phyloP scores from a whole-genome alignment of 352 stramenopile species.

The Pythium myriotylum region DNA sequence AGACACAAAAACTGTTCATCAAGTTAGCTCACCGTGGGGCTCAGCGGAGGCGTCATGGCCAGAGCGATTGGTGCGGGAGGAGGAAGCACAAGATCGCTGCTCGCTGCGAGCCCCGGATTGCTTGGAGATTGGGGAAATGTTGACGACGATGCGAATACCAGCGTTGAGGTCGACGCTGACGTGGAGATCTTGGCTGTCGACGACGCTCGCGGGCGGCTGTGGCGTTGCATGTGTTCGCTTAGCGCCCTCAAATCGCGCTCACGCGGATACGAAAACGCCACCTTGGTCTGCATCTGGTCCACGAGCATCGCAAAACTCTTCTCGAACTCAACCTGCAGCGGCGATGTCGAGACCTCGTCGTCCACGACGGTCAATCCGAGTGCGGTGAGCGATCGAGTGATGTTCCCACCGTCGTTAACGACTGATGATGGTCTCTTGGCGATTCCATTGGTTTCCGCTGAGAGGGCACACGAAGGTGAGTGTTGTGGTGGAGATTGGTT shows the following conservation, averaged over 20 bases:
- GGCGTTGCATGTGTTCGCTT: slow-evolving; percentile 32
- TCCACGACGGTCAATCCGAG: slow-evolving; percentile 8
- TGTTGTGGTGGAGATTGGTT: not conserved
- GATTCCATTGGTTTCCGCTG: not conserved
- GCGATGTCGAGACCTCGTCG: slow-evolving; percentile 35
- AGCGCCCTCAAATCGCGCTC: slow-evolving; percentile 32
- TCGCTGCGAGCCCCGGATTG: no score
- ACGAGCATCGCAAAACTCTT: slow-evolving; percentile 61
- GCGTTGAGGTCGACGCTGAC: not conserved
- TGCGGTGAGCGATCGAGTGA: not conserved
- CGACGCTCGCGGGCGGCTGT: not conserved
- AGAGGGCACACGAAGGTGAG: not conserved
- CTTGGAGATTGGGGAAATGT: no score
- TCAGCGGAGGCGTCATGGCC: not conserved
- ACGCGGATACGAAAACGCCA: slow-evolving; percentile 36
- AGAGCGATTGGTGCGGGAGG: not conserved
- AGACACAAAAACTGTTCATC: slow-evolving; percentile 1
- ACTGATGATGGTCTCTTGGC: not conserved
- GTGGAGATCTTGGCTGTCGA: not conserved
- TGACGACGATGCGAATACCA: not conserved
- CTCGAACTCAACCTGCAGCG: slow-evolving; percentile 74
- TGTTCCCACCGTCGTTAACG: not conserved
- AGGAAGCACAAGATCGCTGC: no score
- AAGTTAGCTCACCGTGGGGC: not conserved
- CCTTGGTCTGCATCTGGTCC: slow-evolving; percentile 38